Evolutionary conservation across 768 basidiomycete species (phyloP).

Genomic region (Dacryopinax primogenitus): DNA sequence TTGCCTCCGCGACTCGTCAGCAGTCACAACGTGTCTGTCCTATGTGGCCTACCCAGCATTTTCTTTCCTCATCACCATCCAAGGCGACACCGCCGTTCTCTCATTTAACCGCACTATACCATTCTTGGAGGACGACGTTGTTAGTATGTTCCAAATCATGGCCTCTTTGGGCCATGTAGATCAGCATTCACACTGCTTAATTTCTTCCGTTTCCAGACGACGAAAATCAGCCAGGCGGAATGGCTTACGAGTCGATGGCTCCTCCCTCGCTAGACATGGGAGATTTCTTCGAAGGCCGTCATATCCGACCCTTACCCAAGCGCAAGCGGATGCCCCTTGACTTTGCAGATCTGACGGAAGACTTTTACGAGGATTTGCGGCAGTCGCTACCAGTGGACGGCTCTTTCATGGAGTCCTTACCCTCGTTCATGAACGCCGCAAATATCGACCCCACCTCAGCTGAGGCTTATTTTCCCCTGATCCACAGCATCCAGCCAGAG

Average conservation of each 20-base stretch:
- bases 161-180: neutral
- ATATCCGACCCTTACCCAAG: conserved; percentile 1
- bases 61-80: neutral
- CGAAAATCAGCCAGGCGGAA: conserved; percentile 1
- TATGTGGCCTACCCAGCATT: neutral
- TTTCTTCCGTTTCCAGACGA: conserved; percentile 9
- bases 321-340: neutral
- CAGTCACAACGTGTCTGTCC: conserved; percentile 9
- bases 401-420: neutral
- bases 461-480: neutral
- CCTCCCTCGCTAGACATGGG: neutral
- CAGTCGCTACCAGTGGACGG: neutral
- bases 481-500: conserved; percentile 1
- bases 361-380: neutral
- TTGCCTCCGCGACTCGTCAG: conserved; percentile 8
- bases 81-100: neutral
- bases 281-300: neutral
- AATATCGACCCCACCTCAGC: neutral
- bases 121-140: neutral
- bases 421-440: neutral
- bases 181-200: neutral
- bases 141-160: neutral
- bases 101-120: neutral
- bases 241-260: conserved; percentile 7
- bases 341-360: neutral